phyloP scores from a whole-genome alignment of 441 rosid genomes.

The Jatropha multifida region DNA sequence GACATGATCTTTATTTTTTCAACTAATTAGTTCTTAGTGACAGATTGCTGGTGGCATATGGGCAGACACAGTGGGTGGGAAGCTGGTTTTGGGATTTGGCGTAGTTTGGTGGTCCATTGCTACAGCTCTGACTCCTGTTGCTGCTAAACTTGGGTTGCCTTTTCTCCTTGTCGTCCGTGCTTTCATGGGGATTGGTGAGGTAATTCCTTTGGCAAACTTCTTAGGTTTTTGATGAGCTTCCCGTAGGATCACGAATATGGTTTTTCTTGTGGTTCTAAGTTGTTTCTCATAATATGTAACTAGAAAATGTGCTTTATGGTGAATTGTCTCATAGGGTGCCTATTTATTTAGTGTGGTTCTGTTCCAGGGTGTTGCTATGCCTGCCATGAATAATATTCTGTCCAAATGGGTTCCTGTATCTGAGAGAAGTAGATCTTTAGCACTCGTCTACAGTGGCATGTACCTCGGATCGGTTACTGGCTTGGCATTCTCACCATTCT shows the following conservation, averaged over 20 bases:
- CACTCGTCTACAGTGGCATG: constrained; percentile 92
- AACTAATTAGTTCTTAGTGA: constrained; percentile 27
- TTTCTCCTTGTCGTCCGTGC: constrained; percentile 77
- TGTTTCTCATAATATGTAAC: background rate
- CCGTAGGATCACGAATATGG: background rate
- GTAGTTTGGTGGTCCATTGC: constrained; percentile 96
- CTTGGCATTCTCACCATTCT: constrained; percentile 82
- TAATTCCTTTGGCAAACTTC: constrained; percentile 22
- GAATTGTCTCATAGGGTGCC: background rate
- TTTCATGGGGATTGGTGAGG: constrained; percentile 97
- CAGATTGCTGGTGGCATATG: constrained; percentile 95
- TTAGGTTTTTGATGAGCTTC: background rate
- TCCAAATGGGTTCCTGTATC: constrained; percentile 94
- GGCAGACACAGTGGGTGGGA: constrained; percentile 94
- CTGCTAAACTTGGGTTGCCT: constrained; percentile 84
- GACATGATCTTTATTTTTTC: background rate
- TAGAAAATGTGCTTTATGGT: background rate
- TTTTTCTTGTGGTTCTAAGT: background rate
- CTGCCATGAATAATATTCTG: constrained; percentile 92
- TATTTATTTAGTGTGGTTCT: constrained; percentile 12
- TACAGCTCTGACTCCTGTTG: constrained; percentile 75
- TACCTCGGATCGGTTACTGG: constrained; percentile 93
- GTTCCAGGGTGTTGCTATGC: constrained; percentile 94
- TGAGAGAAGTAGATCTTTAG: constrained; percentile 91
- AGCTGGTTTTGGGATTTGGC: constrained; percentile 77